Percentiles rank a stretch among this genome's conserved stretches.
These are phyloP conservation scores for Podochytrium sp. DNA, from an alignment of 192 early-diverging fungal genomes.

Conservation along the genomic window DNA sequence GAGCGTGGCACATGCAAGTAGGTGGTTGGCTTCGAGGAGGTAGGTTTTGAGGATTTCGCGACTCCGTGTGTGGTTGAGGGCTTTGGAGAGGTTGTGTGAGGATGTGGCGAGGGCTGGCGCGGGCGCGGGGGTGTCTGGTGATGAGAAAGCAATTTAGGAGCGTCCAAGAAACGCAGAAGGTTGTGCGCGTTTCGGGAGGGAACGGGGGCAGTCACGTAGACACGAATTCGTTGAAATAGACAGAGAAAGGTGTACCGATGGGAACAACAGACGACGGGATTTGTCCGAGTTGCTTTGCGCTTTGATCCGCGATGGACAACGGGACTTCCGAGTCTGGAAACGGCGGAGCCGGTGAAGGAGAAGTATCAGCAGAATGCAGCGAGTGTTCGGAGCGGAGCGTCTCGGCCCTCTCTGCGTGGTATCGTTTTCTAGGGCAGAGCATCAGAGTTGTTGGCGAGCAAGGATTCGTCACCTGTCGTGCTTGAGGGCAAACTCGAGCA, in stretches of 20 bases:
- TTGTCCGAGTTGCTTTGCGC: neutral
- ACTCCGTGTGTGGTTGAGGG: conserved; percentile 60
- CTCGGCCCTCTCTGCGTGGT: neutral
- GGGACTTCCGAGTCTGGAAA: neutral
- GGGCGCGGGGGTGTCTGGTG: too few relatives aligned
- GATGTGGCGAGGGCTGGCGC: too few relatives aligned
- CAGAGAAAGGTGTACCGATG: too few relatives aligned
- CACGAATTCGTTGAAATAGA: too few relatives aligned
- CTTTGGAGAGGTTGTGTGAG: too few relatives aligned
- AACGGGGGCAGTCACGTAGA: too few relatives aligned
- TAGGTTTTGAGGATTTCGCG: conserved; percentile 78
- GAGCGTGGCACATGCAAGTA: conserved; percentile 35
- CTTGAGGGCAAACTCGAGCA: conserved; percentile 81
- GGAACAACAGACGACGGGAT: too few relatives aligned
- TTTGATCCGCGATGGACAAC: neutral
- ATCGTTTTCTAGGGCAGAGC: too few relatives aligned
- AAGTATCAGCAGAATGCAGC: neutral
- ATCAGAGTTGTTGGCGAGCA: too few relatives aligned
- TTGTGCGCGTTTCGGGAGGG: too few relatives aligned
- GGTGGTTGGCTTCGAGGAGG: conserved; percentile 48
- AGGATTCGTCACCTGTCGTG: conserved; percentile 87
- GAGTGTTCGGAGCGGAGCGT: neutral
- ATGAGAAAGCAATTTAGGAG: too few relatives aligned
- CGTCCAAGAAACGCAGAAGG: too few relatives aligned
- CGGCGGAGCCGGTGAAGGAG: neutral